These are phyloP conservation scores for Phialophora chinensis DNA, from an alignment of 2,329 filamentous ascomycete genomes.

Conservation along the genomic window DNA sequence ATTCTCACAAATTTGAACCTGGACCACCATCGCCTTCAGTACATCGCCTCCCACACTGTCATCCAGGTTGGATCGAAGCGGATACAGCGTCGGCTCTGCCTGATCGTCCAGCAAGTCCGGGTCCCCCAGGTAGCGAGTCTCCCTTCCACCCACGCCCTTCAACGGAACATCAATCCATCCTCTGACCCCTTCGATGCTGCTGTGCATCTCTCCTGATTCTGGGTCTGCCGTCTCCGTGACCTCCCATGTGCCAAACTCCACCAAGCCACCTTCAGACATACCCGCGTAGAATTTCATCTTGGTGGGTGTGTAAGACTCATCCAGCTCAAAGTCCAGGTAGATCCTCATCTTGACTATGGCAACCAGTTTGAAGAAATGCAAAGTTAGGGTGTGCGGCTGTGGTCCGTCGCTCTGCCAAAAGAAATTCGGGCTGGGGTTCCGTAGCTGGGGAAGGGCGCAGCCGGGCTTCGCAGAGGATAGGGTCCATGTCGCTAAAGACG, in stretches of 20 bases:
- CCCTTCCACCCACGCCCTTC: conserved; percentile 62
- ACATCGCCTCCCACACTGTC: conserved; percentile 65
- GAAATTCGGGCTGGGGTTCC: conserved; percentile 60
- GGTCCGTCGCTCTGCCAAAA: conserved; percentile 73
- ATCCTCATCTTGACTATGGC: conserved; percentile 58
- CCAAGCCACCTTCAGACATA: conserved; percentile 87
- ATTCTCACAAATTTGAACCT: conserved; percentile 91
- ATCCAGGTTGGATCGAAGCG: conserved; percentile 22
- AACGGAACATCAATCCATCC: conserved; percentile 91
- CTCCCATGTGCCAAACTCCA: conserved; percentile 82
- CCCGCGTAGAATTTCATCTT: conserved; percentile 88
- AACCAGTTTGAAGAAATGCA: conserved; percentile 66
- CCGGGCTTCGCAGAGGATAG: conserved; percentile 68
- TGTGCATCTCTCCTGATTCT: conserved; percentile 38
- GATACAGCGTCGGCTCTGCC: conserved; percentile 29
- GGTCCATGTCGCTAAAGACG: conserved; percentile 69
- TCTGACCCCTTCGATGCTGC: conserved; percentile 47
- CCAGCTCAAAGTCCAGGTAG: conserved; percentile 83
- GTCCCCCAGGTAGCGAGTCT: conserved; percentile 38
- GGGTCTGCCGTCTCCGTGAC: conserved; percentile 68
- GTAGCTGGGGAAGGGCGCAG: conserved; percentile 65
- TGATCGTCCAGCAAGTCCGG: conserved; percentile 23
- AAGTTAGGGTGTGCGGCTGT: conserved; percentile 67
- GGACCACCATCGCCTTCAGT: conserved; percentile 84
- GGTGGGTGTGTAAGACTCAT: conserved; percentile 96